Conservation (phyloP, 2,329 filamentous ascomycete species). For the Rhynchosporium graminicola region DNA sequence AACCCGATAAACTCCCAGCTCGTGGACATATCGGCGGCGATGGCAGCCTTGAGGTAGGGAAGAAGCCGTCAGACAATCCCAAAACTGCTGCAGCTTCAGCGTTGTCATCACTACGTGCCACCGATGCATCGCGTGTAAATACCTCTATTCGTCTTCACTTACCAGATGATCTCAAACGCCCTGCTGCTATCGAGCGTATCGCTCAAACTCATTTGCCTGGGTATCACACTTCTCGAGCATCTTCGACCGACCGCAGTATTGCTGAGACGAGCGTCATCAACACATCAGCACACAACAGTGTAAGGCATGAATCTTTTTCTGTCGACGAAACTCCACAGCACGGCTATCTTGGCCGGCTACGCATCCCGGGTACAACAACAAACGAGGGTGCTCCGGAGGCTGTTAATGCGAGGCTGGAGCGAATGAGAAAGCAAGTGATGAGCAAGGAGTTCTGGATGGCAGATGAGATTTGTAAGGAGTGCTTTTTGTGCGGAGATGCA, state of each 20-base stretch:
- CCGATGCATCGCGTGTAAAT: constrained; percentile 39
- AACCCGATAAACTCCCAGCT: not conserved
- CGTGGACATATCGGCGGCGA: constrained; percentile 30
- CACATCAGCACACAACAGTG: constrained; percentile 59
- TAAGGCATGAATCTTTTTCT: constrained; percentile 58
- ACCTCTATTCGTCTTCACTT: constrained; percentile 36
- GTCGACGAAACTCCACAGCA: constrained; percentile 43
- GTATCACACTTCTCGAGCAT: constrained; percentile 54
- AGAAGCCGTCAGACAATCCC: constrained; percentile 37
- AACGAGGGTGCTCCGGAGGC: constrained; percentile 59
- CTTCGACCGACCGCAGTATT: constrained; percentile 58
- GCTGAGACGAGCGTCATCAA: constrained; percentile 58
- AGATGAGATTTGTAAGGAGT: constrained; percentile 96
- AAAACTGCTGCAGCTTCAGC: constrained; percentile 37
- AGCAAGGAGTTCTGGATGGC: constrained; percentile 99
- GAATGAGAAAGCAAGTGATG: constrained; percentile 82
- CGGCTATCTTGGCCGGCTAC: constrained; percentile 48
- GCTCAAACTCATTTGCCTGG: constrained; percentile 49
- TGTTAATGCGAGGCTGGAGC: constrained; percentile 62
- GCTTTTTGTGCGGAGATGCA: constrained; percentile 85
- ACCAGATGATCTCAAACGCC: constrained; percentile 40
- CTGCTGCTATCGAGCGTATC: constrained; percentile 42
- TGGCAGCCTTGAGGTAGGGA: constrained; percentile 33
- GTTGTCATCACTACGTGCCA: constrained; percentile 36
- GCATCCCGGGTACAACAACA: constrained; percentile 58